Base-by-base conservation (phyloP, 176 grass and related monocot genomes). In the Secale cereale region DNA sequence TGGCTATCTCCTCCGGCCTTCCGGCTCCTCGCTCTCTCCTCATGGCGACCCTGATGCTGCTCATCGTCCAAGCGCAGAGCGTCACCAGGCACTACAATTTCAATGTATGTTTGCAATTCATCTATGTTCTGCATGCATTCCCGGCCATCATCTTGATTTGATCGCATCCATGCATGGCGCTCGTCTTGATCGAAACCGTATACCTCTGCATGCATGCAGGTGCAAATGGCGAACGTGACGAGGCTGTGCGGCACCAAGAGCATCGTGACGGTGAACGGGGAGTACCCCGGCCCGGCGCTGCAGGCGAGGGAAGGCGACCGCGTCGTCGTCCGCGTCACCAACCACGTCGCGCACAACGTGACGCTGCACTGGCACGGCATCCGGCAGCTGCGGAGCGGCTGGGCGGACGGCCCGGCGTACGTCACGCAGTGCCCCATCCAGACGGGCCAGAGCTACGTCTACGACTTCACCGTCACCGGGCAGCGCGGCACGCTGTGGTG, bases 401-500 rank as follows among this genome's bases (percentile, higher is more conserved):
- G 94, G 94, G 81, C 86, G 0, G 94, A 96, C 66, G 94, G 94
- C 36, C 94, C 94, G 19, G 94, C 90, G 45, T 96, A 96, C 84
- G 68, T 96, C 73, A 89, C 94, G 9, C 94, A 96, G 83, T 96
- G 94, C 67, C 94, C 94, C 8, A 91, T 96, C 52, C 91, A 93
- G 86, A 87, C 86, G 22, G 94, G 91, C 3, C 81, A 86, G 48
- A 91, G 83, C 86, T 96, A 93, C 78, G 91, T 87, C 9, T 96
- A 96, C 86, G 89, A 93, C 78, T 96, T 91, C 94, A 93, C 94
- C 37, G 2, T 96, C 20, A n/a, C 23, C 1, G 91, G 85, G 30
- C 94, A 96, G 81, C 78, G 89, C 59, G 94, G 94, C 79, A 96
- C 94, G 59, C 89, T 97, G 57, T 93, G 91, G 86, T 97, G 89